Conservation (phyloP, 805 yeast species). For the Yamadazyma nakazawae region DNA sequence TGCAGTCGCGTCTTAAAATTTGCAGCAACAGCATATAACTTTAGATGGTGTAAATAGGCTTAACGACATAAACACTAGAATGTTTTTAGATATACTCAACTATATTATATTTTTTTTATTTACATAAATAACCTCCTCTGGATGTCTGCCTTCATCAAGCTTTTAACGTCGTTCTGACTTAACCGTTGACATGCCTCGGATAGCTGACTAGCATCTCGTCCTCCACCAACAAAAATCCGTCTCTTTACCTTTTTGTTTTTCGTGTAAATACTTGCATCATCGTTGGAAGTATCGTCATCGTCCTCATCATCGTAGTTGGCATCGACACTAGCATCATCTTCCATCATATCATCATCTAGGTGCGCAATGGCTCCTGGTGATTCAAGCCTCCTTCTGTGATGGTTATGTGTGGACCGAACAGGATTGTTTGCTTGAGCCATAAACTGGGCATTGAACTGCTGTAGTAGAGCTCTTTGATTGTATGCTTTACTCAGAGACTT, state of each 20-base stretch:
- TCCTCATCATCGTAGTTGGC: slow-evolving; percentile 10
- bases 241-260: slow-evolving; percentile 2
- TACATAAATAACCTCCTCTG: slow-evolving; percentile 1
- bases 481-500: background rate
- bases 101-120: too few species aligned
- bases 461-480: background rate
- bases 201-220: slow-evolving; percentile 3
- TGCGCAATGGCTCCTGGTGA: background rate
- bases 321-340: slow-evolving; percentile 11
- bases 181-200: slow-evolving; percentile 2
- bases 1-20: slow-evolving; percentile 1
- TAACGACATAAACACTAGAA: too few species aligned
- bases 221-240: background rate
- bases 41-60: too few species aligned
- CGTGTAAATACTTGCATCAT: slow-evolving; percentile 3
- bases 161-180: slow-evolving; percentile 1
- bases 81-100: too few species aligned
- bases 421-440: background rate
- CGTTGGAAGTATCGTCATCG: slow-evolving; percentile 9
- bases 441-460: slow-evolving; percentile 2
- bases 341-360: slow-evolving; percentile 8
- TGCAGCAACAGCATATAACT: background rate
- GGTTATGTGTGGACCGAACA: background rate
- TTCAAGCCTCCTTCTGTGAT: background rate
- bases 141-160: slow-evolving; percentile 9